These are phyloP conservation scores for Irpex sp. DNA, from an alignment of 1,284 basidiomycete species.

Conservation along the genomic window DNA sequence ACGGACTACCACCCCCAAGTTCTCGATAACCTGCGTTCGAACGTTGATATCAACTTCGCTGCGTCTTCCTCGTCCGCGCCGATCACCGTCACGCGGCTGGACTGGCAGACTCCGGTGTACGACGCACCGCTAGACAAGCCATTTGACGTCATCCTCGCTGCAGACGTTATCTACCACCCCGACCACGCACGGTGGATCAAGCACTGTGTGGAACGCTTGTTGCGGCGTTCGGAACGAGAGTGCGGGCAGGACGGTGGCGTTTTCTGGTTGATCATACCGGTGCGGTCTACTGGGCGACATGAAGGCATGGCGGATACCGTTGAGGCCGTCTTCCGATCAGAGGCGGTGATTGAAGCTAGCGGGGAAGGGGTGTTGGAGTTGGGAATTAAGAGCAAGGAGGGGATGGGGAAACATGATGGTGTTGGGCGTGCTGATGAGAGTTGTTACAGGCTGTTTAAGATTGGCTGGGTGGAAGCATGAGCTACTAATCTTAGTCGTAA, in stretches of 20 bases:
- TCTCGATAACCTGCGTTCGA: constrained; percentile 65
- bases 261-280: constrained; percentile 72
- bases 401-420: constrained; percentile 44
- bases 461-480: constrained; percentile 47
- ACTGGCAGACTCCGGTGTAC: constrained; percentile 61
- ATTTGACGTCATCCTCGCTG: constrained; percentile 53
- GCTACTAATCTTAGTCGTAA: neutral
- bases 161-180: constrained; percentile 73
- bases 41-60: constrained; percentile 59
- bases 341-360: neutral
- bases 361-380: constrained; percentile 24
- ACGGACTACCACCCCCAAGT: constrained; percentile 84
- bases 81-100: constrained; percentile 49
- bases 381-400: constrained; percentile 41
- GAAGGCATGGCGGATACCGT: constrained; percentile 58
- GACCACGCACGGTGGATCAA: constrained; percentile 67
- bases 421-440: constrained; percentile 68
- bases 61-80: constrained; percentile 12
- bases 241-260: constrained; percentile 32
- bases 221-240: constrained; percentile 31
- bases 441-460: constrained; percentile 64
- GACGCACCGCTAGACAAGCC: constrained; percentile 32
- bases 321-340: constrained; percentile 48
- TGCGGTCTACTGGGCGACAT: constrained; percentile 66
- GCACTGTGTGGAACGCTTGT: constrained; percentile 47